These are phyloP conservation scores for Cryptococcus hybrid DNA, from an alignment of 1,284 basidiomycete species.

Conservation along the genomic window DNA sequence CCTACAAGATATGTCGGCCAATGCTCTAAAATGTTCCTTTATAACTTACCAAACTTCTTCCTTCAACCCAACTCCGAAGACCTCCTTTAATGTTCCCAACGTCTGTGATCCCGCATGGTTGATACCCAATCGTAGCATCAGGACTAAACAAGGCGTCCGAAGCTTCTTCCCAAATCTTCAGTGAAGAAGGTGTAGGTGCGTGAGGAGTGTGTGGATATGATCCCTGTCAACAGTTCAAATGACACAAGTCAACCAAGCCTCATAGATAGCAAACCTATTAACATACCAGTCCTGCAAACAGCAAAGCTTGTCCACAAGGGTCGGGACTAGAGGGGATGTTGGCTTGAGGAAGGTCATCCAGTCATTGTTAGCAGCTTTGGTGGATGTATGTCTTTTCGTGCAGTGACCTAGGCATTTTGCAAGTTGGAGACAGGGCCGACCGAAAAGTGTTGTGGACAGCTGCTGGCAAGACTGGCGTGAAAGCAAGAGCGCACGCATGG, in stretches of 20 bases:
- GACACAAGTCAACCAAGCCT: background rate
- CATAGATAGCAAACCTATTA: background rate
- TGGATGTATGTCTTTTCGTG: too few relatives aligned
- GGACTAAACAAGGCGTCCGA: constrained; percentile 43
- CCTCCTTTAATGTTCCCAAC: constrained; percentile 37
- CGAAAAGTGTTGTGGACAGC: too few relatives aligned
- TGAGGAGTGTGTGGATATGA: constrained; percentile 48
- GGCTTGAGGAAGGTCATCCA: too few relatives aligned
- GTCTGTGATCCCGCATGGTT: constrained; percentile 34
- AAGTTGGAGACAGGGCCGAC: too few relatives aligned
- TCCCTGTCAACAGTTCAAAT: constrained; percentile 23
- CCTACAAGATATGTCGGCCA: constrained; percentile 16
- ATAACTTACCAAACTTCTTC: constrained; percentile 32
- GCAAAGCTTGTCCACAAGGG: constrained; percentile 26
- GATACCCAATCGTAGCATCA: constrained; percentile 45
- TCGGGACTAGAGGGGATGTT: too few relatives aligned
- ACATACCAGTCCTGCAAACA: constrained; percentile 48
- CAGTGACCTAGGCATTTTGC: too few relatives aligned
- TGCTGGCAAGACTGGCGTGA: too few relatives aligned
- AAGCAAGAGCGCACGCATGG: too few relatives aligned
- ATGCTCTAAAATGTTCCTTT: background rate
- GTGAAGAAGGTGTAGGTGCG: constrained; percentile 41
- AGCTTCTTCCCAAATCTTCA: constrained; percentile 46
- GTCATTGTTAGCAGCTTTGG: too few relatives aligned
- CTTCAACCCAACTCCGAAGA: constrained; percentile 49